phyloP scores from a whole-genome alignment of 2,329 filamentous ascomycete genomes.

The Neofusicoccum kwambonambiense region DNA sequence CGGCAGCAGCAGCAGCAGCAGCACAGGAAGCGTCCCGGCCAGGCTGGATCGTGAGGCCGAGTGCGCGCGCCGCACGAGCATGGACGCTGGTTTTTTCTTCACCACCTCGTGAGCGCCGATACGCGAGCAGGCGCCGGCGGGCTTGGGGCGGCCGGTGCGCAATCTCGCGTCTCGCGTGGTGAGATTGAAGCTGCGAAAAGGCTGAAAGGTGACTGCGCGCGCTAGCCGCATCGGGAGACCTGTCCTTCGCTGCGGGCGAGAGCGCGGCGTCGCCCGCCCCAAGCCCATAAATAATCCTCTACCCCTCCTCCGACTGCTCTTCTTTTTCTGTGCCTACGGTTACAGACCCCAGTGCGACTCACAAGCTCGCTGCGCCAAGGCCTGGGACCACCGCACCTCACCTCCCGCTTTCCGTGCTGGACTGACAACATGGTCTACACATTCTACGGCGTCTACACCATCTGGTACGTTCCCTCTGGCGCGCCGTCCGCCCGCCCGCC shows the following conservation, averaged over 20 bases:
- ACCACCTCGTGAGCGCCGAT: neutral
- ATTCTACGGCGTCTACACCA: slow-evolving; percentile 51
- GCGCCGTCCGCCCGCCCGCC: slow-evolving; percentile 43
- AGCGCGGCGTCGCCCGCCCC: neutral
- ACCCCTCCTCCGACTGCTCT: neutral
- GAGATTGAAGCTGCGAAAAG: neutral
- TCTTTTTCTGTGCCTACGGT: neutral
- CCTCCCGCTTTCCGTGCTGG: neutral
- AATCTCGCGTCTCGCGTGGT: neutral
- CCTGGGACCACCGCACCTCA: neutral
- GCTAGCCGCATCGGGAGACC: neutral
- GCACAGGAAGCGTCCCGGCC: neutral
- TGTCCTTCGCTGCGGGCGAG: neutral
- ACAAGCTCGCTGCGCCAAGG: neutral
- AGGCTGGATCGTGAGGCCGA: too few species aligned
- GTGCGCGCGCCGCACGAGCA: neutral
- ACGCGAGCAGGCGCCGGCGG: neutral
- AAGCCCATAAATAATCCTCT: slow-evolving; percentile 9
- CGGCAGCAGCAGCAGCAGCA: too few species aligned
- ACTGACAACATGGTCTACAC: slow-evolving; percentile 7
- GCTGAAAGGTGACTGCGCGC: neutral
- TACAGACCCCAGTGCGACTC: neutral
- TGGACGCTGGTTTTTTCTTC: neutral
- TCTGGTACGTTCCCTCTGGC: slow-evolving; percentile 56
- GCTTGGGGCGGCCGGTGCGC: neutral